Conservation (phyloP, 371 early-diverging fungal genomes). For the Coemansia sp. region DNA sequence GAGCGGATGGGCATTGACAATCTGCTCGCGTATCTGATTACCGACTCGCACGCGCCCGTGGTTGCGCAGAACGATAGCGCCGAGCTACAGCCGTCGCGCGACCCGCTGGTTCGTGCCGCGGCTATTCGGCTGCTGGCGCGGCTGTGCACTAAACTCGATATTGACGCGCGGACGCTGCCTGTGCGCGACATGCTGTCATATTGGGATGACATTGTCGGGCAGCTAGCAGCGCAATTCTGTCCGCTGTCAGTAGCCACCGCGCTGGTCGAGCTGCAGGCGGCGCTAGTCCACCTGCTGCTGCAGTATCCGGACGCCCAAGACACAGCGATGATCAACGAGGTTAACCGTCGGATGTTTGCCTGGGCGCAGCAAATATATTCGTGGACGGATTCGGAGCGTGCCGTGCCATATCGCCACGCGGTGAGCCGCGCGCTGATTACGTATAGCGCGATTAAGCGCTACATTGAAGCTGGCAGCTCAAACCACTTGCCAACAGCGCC, state of each 20-base stretch:
- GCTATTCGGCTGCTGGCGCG: conserved; percentile 26
- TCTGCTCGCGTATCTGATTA: conserved; percentile 19
- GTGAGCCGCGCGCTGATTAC: conserved; percentile 37
- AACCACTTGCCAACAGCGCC: conserved; percentile 5
- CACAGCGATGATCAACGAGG: background rate
- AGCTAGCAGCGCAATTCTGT: conserved; percentile 16
- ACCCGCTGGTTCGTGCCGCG: conserved; percentile 36
- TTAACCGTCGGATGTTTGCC: conserved; percentile 13
- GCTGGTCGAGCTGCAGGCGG: conserved; percentile 35
- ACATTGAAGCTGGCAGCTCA: conserved; percentile 26
- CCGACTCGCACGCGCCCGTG: background rate
- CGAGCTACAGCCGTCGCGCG: conserved; percentile 16
- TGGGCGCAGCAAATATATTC: conserved; percentile 37
- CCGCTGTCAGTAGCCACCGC: conserved; percentile 39
- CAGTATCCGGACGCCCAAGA: background rate
- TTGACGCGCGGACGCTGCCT: conserved; percentile 21
- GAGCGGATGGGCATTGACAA: conserved; percentile 26
- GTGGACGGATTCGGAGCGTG: conserved; percentile 42
- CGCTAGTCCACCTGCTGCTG: conserved; percentile 35
- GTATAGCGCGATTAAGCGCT: conserved; percentile 43
- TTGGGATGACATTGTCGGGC: conserved; percentile 33
- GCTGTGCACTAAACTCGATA: conserved; percentile 38
- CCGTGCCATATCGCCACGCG: conserved; percentile 36
- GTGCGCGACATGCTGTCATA: conserved; percentile 23
- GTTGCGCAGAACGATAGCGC: background rate